Evolutionary conservation across 768 basidiomycete species (phyloP).

Genomic region (Collybia sp.): DNA sequence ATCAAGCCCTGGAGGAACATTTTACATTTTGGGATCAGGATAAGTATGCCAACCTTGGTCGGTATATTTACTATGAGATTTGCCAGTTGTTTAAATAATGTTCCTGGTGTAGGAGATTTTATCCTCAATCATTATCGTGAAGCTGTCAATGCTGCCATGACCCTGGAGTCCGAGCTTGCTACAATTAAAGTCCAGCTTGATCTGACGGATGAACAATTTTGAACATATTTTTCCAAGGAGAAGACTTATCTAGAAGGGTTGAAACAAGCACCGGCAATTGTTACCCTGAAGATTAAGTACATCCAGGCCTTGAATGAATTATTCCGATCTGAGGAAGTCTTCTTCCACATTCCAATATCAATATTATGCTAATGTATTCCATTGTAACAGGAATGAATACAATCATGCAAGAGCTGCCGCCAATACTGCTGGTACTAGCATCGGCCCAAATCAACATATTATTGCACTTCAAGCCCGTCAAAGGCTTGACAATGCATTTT

Average conservation of each 20-base stretch:
- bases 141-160: not conserved
- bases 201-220: conserved; percentile 1
- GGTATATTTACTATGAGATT: too few relatives aligned
- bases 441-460: too few relatives aligned
- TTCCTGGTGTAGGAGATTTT: conserved; percentile 1
- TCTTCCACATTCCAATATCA: not conserved
- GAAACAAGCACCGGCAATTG: not conserved
- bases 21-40: too few relatives aligned
- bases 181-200: not conserved
- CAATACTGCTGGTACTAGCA: too few relatives aligned
- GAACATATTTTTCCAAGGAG: not conserved
- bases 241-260: conserved; percentile 1
- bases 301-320: conserved; percentile 3
- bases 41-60: too few relatives aligned
- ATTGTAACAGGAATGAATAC: too few relatives aligned
- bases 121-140: conserved; percentile 5
- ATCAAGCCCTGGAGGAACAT: too few relatives aligned
- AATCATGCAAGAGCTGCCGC: too few relatives aligned
- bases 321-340: conserved; percentile 1
- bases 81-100: too few relatives aligned
- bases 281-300: conserved; percentile 2
- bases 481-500: too few relatives aligned
- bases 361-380: too few relatives aligned
- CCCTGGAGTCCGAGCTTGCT: conserved; percentile 1
- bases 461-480: too few relatives aligned